Conservation (phyloP, 768 basidiomycete species). For the Boletus sp. region DNA sequence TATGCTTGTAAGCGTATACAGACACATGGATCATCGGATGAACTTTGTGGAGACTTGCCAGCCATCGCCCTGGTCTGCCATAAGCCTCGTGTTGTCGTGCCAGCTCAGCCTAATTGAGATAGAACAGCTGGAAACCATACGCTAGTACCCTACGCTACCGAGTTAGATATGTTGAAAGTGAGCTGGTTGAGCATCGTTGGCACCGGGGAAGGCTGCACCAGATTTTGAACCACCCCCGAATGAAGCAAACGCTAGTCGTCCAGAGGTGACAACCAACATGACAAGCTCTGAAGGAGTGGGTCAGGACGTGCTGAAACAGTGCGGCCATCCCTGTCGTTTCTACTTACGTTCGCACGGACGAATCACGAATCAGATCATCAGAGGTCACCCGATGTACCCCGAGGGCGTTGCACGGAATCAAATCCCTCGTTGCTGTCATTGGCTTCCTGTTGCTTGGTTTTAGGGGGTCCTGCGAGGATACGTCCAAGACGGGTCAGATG, state of each 20-base stretch:
- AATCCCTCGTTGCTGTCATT: background rate
- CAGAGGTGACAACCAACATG: background rate
- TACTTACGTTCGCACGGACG: background rate
- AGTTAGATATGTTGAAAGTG: background rate
- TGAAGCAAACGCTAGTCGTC: no score
- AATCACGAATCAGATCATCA: constrained; percentile 2
- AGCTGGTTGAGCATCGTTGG: background rate
- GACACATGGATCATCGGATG: background rate
- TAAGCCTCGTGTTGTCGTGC: background rate
- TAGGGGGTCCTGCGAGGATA: background rate
- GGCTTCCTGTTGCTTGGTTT: background rate
- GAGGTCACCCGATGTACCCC: constrained; percentile 5
- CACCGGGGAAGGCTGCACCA: background rate
- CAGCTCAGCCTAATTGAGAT: background rate
- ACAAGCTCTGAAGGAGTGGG: background rate
- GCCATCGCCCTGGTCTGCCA: background rate
- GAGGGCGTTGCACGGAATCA: background rate
- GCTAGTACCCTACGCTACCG: background rate
- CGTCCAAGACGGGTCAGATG: background rate
- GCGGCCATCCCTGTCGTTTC: background rate
- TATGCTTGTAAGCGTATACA: background rate
- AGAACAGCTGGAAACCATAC: background rate
- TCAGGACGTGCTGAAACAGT: constrained; percentile 4
- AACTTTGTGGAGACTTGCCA: background rate
- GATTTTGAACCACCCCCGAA: background rate